These are phyloP conservation scores for Euphorbia tirucalli DNA, from an alignment of 345 rosid species.

Conservation along the genomic window DNA sequence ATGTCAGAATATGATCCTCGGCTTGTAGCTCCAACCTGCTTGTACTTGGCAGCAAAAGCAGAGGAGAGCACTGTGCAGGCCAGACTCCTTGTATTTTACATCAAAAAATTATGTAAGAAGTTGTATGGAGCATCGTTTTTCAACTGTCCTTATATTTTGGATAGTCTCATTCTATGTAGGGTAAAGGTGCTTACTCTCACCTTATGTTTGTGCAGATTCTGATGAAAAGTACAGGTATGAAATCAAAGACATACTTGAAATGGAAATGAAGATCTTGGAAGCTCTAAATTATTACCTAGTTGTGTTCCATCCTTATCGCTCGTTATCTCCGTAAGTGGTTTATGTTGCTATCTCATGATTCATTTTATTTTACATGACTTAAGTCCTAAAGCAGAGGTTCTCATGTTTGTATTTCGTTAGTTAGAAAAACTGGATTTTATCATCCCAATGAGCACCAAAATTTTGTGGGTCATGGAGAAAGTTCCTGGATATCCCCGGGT, in stretches of 20 bases:
- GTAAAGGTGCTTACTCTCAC: slow-evolving; percentile 21
- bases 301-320: slow-evolving; percentile 90
- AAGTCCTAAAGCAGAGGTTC: not conserved
- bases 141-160: not conserved
- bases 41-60: slow-evolving; percentile 95
- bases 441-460: not conserved
- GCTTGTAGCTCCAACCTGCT: slow-evolving; percentile 90
- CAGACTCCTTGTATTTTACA: slow-evolving; percentile 65
- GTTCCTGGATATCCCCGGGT: not conserved
- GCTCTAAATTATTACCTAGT: slow-evolving; percentile 91
- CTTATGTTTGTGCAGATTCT: slow-evolving; percentile 45
- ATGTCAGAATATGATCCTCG: slow-evolving; percentile 92
- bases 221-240: slow-evolving; percentile 83
- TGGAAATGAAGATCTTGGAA: slow-evolving; percentile 98
- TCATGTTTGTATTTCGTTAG: not conserved
- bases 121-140: slow-evolving; percentile 15
- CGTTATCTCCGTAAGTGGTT: slow-evolving; percentile 65
- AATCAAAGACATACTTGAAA: slow-evolving; percentile 88
- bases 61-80: slow-evolving; percentile 98
- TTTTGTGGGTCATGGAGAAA: not conserved
- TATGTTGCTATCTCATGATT: slow-evolving; percentile 4
- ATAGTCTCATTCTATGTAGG: slow-evolving; percentile 12
- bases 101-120: slow-evolving; percentile 60
- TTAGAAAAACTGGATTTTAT: not conserved
- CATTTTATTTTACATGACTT: not conserved